Evolutionary conservation across 1,284 basidiomycete species (phyloP), one percentile per base, ranked within the genome.

Genomic region (Inonotus hispidus): DNA sequence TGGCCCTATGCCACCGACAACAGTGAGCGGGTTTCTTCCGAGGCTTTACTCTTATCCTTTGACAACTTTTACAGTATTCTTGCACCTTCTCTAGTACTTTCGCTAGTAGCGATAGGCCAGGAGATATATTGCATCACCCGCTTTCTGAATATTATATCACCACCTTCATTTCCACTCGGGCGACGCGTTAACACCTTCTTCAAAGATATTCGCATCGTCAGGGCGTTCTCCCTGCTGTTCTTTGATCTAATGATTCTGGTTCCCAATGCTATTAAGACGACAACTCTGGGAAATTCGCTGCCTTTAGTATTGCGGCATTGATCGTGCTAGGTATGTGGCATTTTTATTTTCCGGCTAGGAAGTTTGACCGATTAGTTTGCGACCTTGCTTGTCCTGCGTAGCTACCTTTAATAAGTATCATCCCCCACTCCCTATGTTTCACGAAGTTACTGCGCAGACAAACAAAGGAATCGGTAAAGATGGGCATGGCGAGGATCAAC

Each of bases 251-350:
- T 82, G 29, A 77, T 75, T 1, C 63, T 80, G 29, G 76, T 76
- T 3, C 79, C 81, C 16, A 71, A 71, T 27, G 72, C 74, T 1
- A 69, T 72, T 2, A 65, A 68, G 39, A 76, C 75, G 21, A 77
- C 71, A 50, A 66, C 75, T 8, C 58, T 81, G 3, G 78, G 73
- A 0, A 76, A 82, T 52, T 78, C 78, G 59, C 66, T 83, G 23
- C 80, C 81, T 77, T 79, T 59, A 77, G 77, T 62, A 65, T 82
- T n/a, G 79, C 77, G 16, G 71, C 77, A 4, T 61, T 83, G 14
- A 60, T 77, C 21, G 79, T 83, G n/a, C 70, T 83, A 50, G 66
- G 68, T 69, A 46, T 21, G 41, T 58, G 19, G 1, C 16, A n/a
- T 37, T 7, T 3, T 32, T 32, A 43, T 14, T 16, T 7, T 43